Conservation (phyloP, 805 yeast species). For the Lipomyces orientalis region DNA sequence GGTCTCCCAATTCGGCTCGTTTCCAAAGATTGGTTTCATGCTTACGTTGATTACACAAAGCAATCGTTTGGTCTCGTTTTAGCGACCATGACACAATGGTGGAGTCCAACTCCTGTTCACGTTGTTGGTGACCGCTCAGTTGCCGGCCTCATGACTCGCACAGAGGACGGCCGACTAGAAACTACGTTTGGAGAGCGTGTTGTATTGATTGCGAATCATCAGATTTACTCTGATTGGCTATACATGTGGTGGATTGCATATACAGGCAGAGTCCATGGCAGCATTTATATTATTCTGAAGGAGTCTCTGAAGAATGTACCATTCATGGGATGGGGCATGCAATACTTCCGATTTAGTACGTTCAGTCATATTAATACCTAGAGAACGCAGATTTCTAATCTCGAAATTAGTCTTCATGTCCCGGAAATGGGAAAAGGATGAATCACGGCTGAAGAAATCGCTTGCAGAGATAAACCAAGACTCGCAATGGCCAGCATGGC, state of each 20-base stretch:
- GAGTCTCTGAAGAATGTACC: conserved; percentile 75
- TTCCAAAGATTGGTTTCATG: conserved; percentile 40
- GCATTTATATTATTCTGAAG: conserved; percentile 76
- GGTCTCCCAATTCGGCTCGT: conserved; percentile 43
- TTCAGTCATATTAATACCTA: background rate
- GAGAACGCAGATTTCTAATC: background rate
- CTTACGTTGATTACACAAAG: conserved; percentile 45
- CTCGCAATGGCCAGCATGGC: conserved; percentile 60
- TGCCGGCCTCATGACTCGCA: conserved; percentile 38
- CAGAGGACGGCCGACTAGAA: conserved; percentile 37
- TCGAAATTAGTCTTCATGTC: conserved; percentile 51
- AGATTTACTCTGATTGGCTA: conserved; percentile 92
- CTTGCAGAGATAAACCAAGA: conserved; percentile 60
- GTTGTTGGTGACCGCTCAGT: conserved; percentile 42
- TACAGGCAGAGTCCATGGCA: conserved; percentile 66
- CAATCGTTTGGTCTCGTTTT: conserved; percentile 44
- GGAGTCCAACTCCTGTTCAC: conserved; percentile 42
- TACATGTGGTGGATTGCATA: conserved; percentile 86
- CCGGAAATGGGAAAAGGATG: conserved; percentile 86
- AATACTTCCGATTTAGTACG: conserved; percentile 63
- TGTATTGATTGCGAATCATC: conserved; percentile 85
- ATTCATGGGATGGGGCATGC: conserved; percentile 85
- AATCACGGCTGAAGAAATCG: conserved; percentile 59
- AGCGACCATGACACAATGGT: conserved; percentile 41
- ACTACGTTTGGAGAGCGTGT: conserved; percentile 56